phyloP scores from a whole-genome alignment of 225 moss, liverwort and hornwort species.

The Polytrichum formosum region DNA sequence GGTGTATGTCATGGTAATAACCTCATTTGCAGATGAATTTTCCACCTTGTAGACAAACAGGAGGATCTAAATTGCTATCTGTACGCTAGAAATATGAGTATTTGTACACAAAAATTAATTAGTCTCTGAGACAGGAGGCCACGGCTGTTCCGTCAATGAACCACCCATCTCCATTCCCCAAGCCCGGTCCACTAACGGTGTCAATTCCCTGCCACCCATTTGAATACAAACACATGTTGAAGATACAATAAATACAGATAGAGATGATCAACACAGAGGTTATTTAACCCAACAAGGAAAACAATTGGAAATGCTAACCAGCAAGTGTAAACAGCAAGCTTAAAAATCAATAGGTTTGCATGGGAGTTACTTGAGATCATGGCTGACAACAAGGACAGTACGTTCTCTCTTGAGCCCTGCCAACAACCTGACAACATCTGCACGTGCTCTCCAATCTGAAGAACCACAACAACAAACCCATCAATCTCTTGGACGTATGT shows the following conservation, averaged over 20 bases:
- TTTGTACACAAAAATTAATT: conserved; percentile 8
- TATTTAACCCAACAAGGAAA: background rate
- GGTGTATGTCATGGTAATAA: too few species aligned
- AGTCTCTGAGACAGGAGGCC: conserved; percentile 33
- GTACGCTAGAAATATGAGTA: too few species aligned
- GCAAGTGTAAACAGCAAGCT: conserved; percentile 4
- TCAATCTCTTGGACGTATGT: conserved; percentile 6
- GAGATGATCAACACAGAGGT: background rate
- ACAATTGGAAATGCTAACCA: background rate
- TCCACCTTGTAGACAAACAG: too few species aligned
- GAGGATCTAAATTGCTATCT: too few species aligned
- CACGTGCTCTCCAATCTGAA: conserved; percentile 86
- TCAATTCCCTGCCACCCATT: conserved; percentile 58
- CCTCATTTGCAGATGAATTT: too few species aligned
- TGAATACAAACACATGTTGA: conserved; percentile 3
- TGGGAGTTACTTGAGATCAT: conserved; percentile 75
- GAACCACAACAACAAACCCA: conserved; percentile 12
- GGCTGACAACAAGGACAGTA: conserved; percentile 86
- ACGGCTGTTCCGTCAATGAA: conserved; percentile 52
- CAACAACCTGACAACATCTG: conserved; percentile 85
- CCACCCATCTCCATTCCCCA: conserved; percentile 99
- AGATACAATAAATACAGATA: background rate
- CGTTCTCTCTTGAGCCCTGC: conserved; percentile 65
- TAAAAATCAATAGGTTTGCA: conserved; percentile 2
- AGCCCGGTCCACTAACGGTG: conserved; percentile 82